A percentile compares a stretch with the other conserved stretches of the same genome.
Evolutionary conservation across 2,329 filamentous ascomycete species (phyloP).

Genomic region (Myrmaecium sp.): DNA sequence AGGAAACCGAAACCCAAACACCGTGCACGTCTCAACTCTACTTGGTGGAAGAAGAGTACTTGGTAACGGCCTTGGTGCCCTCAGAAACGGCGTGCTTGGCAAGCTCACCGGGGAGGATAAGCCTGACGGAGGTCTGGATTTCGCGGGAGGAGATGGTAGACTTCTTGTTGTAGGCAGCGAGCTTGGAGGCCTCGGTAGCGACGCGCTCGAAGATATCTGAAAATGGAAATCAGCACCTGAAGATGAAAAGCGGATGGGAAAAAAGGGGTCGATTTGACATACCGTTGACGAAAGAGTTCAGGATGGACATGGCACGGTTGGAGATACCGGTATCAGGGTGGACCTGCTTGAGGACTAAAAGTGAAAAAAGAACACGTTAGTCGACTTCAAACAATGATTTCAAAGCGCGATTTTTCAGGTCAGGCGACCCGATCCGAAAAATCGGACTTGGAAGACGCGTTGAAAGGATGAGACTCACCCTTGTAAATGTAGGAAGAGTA

Average conservation of each 20-base stretch:
- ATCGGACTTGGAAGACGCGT: slow-evolving; percentile 1
- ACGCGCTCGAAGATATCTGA: slow-evolving; percentile 99
- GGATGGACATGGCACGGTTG: slow-evolving; percentile 98
- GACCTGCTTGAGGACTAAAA: slow-evolving; percentile 92
- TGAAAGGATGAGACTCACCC: slow-evolving; percentile 41
- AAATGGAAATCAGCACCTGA: slow-evolving; percentile 10
- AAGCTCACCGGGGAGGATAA: slow-evolving; percentile 95
- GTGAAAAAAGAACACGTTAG: slow-evolving; percentile 24
- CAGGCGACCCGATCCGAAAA: background rate
- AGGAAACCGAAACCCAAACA: slow-evolving; percentile 28
- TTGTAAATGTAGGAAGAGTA: slow-evolving; percentile 99
- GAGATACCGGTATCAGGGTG: slow-evolving; percentile 99
- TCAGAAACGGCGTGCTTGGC: slow-evolving; percentile 99
- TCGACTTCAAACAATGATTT: no score
- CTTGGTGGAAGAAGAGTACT: slow-evolving; percentile 99
- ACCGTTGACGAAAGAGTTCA: slow-evolving; percentile 99
- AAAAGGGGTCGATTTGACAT: slow-evolving; percentile 24
- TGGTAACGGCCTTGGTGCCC: slow-evolving; percentile 99
- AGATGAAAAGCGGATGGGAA: slow-evolving; percentile 2
- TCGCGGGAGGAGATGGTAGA: slow-evolving; percentile 98
- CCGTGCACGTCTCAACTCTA: slow-evolving; percentile 46
- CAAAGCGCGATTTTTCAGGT: slow-evolving; percentile 2
- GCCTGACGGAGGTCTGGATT: slow-evolving; percentile 96
- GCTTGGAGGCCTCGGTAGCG: slow-evolving; percentile 95
- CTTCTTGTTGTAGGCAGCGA: slow-evolving; percentile 99